Conservation (phyloP, 2,329 filamentous ascomycete genomes). For the Sporothrix curviconia region DNA sequence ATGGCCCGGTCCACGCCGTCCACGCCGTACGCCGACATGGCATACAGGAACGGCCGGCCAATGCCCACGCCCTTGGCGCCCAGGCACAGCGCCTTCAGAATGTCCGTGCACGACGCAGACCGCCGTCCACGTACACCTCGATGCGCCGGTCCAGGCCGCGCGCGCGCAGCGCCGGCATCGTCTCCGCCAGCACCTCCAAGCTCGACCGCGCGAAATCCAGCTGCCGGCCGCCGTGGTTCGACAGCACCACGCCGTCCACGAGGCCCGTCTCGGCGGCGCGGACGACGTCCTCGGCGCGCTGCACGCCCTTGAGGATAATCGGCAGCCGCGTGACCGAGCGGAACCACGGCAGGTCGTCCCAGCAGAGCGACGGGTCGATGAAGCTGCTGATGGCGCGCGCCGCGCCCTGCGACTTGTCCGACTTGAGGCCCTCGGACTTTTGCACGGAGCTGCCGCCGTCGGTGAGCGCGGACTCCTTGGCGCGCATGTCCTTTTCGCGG, state of each 20-base stretch:
- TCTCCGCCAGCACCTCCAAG: slow-evolving; percentile 86
- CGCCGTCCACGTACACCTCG: slow-evolving; percentile 87
- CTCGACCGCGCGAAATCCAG: slow-evolving; percentile 86
- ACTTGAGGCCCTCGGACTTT: slow-evolving; percentile 62
- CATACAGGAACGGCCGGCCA: slow-evolving; percentile 88
- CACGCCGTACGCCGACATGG: slow-evolving; percentile 87
- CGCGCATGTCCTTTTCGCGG: slow-evolving; percentile 95
- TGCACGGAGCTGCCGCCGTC: slow-evolving; percentile 82
- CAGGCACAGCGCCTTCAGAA: slow-evolving; percentile 89
- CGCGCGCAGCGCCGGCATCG: slow-evolving; percentile 76
- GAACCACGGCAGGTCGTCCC: slow-evolving; percentile 95
- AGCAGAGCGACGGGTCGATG: slow-evolving; percentile 89
- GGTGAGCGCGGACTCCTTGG: slow-evolving; percentile 59
- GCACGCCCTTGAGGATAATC: slow-evolving; percentile 92
- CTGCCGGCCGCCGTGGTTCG: slow-evolving; percentile 92
- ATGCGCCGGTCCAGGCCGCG: slow-evolving; percentile 68
- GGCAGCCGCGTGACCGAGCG: slow-evolving; percentile 84
- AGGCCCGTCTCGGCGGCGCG: slow-evolving; percentile 68
- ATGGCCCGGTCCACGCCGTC: slow-evolving; percentile 86
- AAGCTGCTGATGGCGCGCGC: slow-evolving; percentile 93
- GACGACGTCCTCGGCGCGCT: slow-evolving; percentile 91
- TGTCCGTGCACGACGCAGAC: slow-evolving; percentile 83
- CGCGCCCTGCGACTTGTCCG: slow-evolving; percentile 85
- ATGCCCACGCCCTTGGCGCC: slow-evolving; percentile 91
- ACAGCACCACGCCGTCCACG: slow-evolving; percentile 84